Conservation (phyloP, 768 basidiomycete species). For the Boletellus emodensis region DNA sequence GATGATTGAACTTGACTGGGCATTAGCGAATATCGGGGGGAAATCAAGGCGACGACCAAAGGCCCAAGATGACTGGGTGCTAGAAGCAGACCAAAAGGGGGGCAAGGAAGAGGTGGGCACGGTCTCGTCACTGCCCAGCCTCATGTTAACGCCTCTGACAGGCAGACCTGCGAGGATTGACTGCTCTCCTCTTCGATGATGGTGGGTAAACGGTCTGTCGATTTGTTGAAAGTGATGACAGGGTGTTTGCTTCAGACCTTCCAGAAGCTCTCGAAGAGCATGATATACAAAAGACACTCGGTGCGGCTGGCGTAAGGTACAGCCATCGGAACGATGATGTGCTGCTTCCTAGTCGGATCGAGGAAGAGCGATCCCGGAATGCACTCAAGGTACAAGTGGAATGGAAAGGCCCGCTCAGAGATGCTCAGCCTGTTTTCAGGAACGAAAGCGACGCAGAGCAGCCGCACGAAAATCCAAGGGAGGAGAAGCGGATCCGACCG, state of each 20-base stretch:
- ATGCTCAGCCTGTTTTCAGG: constrained; percentile 16
- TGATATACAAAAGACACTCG: constrained; percentile 53
- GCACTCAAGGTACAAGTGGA: constrained; percentile 43
- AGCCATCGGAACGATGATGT: constrained; percentile 74
- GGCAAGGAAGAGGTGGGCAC: constrained; percentile 31
- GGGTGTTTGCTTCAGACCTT: constrained; percentile 29
- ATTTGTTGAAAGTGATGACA: not conserved
- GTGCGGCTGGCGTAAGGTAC: constrained; percentile 61
- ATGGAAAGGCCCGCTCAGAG: not conserved
- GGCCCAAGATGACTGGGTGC: constrained; percentile 37
- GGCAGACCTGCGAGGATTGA: constrained; percentile 57
- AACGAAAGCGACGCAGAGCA: constrained; percentile 25
- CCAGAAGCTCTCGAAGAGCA: constrained; percentile 41
- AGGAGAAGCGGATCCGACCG: not conserved
- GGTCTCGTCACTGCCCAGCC: not conserved
- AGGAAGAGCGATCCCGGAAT: constrained; percentile 56
- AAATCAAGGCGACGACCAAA: constrained; percentile 33
- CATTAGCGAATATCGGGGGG: constrained; percentile 60
- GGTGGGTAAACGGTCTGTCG: constrained; percentile 33
- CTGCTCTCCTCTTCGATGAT: constrained; percentile 67
- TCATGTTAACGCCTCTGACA: constrained; percentile 19
- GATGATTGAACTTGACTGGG: constrained; percentile 76
- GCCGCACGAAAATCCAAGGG: constrained; percentile 22
- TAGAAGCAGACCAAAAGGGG: constrained; percentile 46
- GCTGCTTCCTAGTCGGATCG: constrained; percentile 62